Conservation (phyloP, 495 filamentous ascomycete species). For the Penicillium samsonianum region DNA sequence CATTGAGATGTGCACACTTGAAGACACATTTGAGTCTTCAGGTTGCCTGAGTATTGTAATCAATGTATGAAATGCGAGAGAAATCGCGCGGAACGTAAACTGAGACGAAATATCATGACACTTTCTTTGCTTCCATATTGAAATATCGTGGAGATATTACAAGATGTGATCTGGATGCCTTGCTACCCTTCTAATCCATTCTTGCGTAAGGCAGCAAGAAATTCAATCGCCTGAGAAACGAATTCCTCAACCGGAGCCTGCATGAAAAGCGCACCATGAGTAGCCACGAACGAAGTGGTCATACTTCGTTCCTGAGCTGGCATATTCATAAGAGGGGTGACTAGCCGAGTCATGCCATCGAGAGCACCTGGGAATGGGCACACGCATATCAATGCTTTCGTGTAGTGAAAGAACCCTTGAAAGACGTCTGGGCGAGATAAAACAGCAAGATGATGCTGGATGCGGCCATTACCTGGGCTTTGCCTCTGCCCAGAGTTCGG, state of each 20-base stretch:
- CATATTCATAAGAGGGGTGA: slow-evolving; percentile 58
- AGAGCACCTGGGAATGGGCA: slow-evolving; percentile 60
- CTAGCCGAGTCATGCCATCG: slow-evolving; percentile 70
- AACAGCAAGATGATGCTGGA: slow-evolving; percentile 85
- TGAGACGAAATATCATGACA: slow-evolving; percentile 24
- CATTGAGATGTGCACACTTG: slow-evolving; percentile 67
- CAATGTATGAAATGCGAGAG: slow-evolving; percentile 51
- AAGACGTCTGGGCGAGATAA: slow-evolving; percentile 71
- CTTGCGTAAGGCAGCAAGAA: slow-evolving; percentile 53
- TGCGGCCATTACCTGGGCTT: slow-evolving; percentile 65
- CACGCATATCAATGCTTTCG: slow-evolving; percentile 48
- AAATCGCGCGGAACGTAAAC: slow-evolving; percentile 36
- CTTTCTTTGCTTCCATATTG: slow-evolving; percentile 61
- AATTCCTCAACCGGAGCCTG: slow-evolving; percentile 52
- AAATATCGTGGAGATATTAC: slow-evolving; percentile 56
- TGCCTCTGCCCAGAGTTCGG: slow-evolving; percentile 75
- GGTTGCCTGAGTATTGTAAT: slow-evolving; percentile 57
- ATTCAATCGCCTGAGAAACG: slow-evolving; percentile 46
- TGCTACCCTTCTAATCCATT: slow-evolving; percentile 66
- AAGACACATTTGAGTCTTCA: slow-evolving; percentile 63
- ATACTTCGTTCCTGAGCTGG: slow-evolving; percentile 34
- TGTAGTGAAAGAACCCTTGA: slow-evolving; percentile 76
- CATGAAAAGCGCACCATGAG: slow-evolving; percentile 64
- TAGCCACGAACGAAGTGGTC: slow-evolving; percentile 57
- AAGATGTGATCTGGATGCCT: slow-evolving; percentile 54